Percentiles rank a stretch among this genome's conserved stretches.
Evolutionary conservation across 495 filamentous ascomycete genomes (phyloP).

Genomic region (Staphylotrichum longicolle): DNA sequence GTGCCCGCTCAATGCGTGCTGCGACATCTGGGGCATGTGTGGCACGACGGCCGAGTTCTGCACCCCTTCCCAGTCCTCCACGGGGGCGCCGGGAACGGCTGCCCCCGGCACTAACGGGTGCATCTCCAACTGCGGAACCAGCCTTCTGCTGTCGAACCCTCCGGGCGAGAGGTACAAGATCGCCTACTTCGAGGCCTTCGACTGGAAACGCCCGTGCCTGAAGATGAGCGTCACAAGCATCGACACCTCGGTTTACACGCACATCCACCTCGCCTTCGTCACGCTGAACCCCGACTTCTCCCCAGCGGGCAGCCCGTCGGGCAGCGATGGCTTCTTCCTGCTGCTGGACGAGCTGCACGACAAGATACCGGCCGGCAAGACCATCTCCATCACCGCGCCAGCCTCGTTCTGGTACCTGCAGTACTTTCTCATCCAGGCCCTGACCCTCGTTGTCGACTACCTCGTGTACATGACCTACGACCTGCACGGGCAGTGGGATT

Average conservation of each 20-base stretch:
- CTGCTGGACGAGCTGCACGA: no score
- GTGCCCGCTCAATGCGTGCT: conserved; percentile 40
- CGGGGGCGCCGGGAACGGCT: conserved; percentile 42
- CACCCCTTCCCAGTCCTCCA: conserved; percentile 26
- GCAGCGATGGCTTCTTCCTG: no score
- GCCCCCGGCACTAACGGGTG: conserved; percentile 40
- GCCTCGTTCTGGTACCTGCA: conserved; percentile 25
- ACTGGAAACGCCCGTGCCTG: conserved; percentile 28
- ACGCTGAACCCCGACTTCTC: no score
- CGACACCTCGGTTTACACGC: conserved; percentile 1
- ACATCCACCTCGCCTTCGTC: no score
- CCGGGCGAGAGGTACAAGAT: conserved; percentile 14
- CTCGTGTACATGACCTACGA: conserved; percentile 33
- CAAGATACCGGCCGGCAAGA: background rate
- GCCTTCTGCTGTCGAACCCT: conserved; percentile 26
- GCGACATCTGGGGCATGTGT: conserved; percentile 48
- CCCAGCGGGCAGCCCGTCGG: no score
- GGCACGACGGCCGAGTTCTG: conserved; percentile 51
- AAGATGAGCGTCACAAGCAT: conserved; percentile 12
- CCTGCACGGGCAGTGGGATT: conserved; percentile 31
- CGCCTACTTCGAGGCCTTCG: conserved; percentile 35
- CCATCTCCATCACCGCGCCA: conserved; percentile 24
- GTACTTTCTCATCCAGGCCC: conserved; percentile 23
- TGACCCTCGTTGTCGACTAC: conserved; percentile 30
- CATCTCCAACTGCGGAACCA: conserved; percentile 48